Percentiles rank a stretch among this genome's conserved stretches.
phyloP scores from a whole-genome alignment of 352 stramenopile genomes.

The Pythium myriotylum region DNA sequence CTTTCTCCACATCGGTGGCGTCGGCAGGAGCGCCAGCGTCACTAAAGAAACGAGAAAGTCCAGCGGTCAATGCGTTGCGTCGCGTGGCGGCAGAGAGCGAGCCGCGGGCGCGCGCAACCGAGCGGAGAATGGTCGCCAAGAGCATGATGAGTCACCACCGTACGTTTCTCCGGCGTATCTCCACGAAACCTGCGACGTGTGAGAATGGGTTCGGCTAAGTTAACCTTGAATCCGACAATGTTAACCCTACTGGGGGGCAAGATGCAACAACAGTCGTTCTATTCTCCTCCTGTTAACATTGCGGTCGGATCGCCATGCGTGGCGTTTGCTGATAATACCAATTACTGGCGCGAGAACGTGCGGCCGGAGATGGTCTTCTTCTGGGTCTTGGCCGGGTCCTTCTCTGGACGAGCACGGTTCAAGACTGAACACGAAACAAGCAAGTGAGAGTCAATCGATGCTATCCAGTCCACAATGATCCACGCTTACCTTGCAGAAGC shows the following conservation, averaged over 20 bases:
- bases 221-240: constrained; percentile 1
- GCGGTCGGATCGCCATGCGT: neutral
- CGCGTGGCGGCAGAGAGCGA: neutral
- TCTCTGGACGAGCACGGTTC: constrained; percentile 90
- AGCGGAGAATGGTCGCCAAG: constrained; percentile 2
- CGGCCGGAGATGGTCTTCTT: constrained; percentile 94
- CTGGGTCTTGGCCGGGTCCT: constrained; percentile 83
- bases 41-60: constrained; percentile 19
- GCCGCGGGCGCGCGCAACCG: neutral
- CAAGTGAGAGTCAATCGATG: neutral
- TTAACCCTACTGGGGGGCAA: neutral
- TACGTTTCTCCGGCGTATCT: constrained; percentile 1
- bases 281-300: constrained; percentile 5
- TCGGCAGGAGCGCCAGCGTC: constrained; percentile 2
- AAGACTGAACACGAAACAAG: constrained; percentile 56
- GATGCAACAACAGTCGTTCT: constrained; percentile 3
- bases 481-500: constrained; percentile 83
- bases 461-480: neutral
- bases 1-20: constrained; percentile 6
- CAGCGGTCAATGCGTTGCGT: neutral
- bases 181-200: constrained; percentile 16
- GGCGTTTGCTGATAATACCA: too few species aligned
- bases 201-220: constrained; percentile 3
- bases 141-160: constrained; percentile 12
- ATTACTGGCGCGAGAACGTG: constrained; percentile 84